These are phyloP conservation scores for Suillus subalutaceus DNA, from an alignment of 768 basidiomycete species.

Conservation along the genomic window DNA sequence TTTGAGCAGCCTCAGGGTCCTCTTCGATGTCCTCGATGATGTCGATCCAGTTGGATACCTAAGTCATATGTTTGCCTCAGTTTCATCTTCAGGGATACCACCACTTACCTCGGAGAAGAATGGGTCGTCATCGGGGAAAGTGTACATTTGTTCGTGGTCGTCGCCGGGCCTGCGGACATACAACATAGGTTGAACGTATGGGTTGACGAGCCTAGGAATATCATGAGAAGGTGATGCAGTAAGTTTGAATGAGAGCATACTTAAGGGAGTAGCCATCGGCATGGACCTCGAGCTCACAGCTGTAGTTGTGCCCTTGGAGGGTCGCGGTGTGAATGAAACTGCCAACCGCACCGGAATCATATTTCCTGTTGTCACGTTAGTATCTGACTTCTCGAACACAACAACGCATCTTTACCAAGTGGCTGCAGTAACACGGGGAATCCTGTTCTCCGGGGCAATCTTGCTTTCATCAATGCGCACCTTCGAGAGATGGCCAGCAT, in stretches of 20 bases:
- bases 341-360: conserved; percentile 92
- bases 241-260: conserved; percentile 39
- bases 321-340: conserved; percentile 88
- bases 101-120: conserved; percentile 83
- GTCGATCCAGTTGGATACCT: conserved; percentile 85
- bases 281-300: conserved; percentile 92
- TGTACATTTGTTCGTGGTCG: conserved; percentile 69
- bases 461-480: conserved; percentile 82
- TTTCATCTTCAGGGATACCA: not conserved
- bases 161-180: conserved; percentile 84
- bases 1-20: conserved; percentile 76
- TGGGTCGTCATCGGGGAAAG: conserved; percentile 84
- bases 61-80: not conserved
- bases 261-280: conserved; percentile 91
- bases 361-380: conserved; percentile 65
- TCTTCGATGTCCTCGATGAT: conserved; percentile 89
- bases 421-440: conserved; percentile 91
- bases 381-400: not conserved
- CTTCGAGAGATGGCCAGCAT: conserved; percentile 82
- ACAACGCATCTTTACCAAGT: conserved; percentile 61
- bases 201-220: conserved; percentile 77
- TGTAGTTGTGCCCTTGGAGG: conserved; percentile 91
- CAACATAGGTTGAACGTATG: conserved; percentile 90
- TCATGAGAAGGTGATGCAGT: conserved; percentile 11
- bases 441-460: conserved; percentile 85